These are phyloP conservation scores for Termitomyces sp. DNA, from an alignment of 768 basidiomycete species.

Conservation along the genomic window DNA sequence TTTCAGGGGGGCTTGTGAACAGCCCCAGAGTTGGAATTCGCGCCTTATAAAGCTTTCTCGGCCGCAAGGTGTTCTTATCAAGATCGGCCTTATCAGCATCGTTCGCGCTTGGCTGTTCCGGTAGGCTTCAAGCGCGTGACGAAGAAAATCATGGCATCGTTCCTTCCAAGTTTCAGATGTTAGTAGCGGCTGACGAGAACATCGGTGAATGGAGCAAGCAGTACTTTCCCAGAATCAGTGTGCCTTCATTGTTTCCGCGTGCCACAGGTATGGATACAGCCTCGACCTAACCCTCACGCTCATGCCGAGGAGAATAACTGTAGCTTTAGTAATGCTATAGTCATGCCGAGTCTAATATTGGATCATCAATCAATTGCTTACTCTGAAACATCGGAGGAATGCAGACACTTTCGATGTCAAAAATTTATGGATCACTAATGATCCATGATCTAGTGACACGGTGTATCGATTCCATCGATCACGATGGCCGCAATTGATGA, in stretches of 20 bases:
- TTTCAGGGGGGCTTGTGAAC: background rate
- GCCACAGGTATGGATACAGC: background rate
- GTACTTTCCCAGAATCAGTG: background rate
- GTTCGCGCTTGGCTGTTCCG: background rate
- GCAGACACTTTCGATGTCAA: background rate
- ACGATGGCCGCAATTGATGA: background rate
- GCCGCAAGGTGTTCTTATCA: background rate
- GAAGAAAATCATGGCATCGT: background rate
- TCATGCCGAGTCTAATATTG: background rate
- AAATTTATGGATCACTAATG: background rate
- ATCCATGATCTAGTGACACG: background rate
- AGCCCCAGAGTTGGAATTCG: background rate
- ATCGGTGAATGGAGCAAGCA: conserved; percentile 2
- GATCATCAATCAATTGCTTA: background rate
- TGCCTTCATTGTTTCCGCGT: background rate
- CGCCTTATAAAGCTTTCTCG: background rate
- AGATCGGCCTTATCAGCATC: conserved; percentile 2
- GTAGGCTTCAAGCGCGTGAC: background rate
- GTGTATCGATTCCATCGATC: background rate
- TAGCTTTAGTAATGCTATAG: background rate
- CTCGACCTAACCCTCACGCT: background rate
- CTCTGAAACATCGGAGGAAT: background rate
- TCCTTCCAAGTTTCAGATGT: background rate
- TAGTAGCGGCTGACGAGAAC: background rate
- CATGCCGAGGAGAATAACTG: background rate